phyloP scores from a whole-genome alignment of 2,329 filamentous ascomycete species.

The Pseudopyrenochaeta lycopersici region DNA sequence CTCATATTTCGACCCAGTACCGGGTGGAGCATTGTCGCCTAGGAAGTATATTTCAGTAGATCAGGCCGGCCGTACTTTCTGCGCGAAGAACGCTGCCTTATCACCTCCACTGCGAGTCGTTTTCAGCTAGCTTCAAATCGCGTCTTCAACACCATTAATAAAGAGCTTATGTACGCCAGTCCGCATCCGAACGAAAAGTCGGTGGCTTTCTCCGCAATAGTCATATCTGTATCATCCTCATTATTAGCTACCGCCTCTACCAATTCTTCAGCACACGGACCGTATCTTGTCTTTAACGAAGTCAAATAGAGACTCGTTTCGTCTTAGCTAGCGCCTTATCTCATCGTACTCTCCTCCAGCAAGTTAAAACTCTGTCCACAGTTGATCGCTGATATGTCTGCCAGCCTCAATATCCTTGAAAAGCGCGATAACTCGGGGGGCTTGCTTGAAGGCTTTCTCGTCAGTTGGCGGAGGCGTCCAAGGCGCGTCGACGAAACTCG shows the following conservation, averaged over 20 bases:
- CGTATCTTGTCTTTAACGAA: conserved; percentile 19
- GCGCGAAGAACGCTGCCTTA: conserved; percentile 14
- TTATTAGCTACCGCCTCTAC: conserved; percentile 3
- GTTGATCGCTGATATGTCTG: not conserved
- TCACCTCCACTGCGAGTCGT: conserved; percentile 15
- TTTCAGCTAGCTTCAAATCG: conserved; percentile 21
- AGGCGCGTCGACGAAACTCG: conserved; percentile 20
- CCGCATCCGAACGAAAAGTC: conserved; percentile 22
- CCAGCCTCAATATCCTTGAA: conserved; percentile 24
- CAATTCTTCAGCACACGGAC: conserved; percentile 6
- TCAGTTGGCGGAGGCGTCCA: conserved; percentile 24
- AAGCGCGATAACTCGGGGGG: conserved; percentile 20
- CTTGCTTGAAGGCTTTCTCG: conserved; percentile 20
- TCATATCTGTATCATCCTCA: conserved; percentile 16
- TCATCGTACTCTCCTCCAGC: conserved; percentile 14
- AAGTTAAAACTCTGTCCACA: not conserved
- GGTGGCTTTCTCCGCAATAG: conserved; percentile 10
- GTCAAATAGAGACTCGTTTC: conserved; percentile 12
- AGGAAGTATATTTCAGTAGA: conserved; percentile 16
- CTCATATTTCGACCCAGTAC: conserved; percentile 17
- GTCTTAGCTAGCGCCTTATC: conserved; percentile 12
- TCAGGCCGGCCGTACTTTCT: conserved; percentile 11
- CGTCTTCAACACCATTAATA: conserved; percentile 19
- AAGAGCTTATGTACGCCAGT: conserved; percentile 24
- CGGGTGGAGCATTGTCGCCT: conserved; percentile 2